Evolutionary conservation across 305 asterid genomes (phyloP).

Genomic region (Solanum hybrid): DNA sequence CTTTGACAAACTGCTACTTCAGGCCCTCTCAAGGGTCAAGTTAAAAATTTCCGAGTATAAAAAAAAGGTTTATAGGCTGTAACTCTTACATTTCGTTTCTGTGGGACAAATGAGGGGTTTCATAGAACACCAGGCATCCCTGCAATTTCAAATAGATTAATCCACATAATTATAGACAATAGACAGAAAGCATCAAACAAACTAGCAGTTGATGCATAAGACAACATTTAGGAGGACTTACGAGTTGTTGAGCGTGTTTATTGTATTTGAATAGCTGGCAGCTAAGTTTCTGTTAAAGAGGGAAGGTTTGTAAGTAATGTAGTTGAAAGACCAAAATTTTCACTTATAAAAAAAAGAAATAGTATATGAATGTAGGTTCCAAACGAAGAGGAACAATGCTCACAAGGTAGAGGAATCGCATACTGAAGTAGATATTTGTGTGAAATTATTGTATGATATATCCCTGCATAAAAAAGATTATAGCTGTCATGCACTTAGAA

Average conservation of each 20-base stretch:
- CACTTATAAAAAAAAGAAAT: background rate
- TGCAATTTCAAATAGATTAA: constrained; percentile 2
- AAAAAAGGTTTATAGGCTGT: background rate
- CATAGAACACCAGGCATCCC: constrained; percentile 58
- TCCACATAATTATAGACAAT: background rate
- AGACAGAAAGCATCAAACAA: background rate
- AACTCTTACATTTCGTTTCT: constrained; percentile 32
- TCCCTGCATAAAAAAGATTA: constrained; percentile 48
- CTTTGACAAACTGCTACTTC: background rate
- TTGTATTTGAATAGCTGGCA: constrained; percentile 52
- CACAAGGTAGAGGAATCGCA: constrained; percentile 49
- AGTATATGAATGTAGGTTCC: background rate
- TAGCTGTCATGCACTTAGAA: background rate
- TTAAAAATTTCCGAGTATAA: background rate
- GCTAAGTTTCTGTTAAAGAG: constrained; percentile 55
- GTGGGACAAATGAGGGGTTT: constrained; percentile 61
- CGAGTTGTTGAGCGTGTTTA: constrained; percentile 27
- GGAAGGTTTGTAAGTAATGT: constrained; percentile 4
- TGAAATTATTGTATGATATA: constrained; percentile 81
- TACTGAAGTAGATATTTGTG: constrained; percentile 16
- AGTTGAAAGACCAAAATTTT: background rate
- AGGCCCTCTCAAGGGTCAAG: background rate
- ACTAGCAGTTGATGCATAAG: background rate
- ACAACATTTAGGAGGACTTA: constrained; percentile 28
- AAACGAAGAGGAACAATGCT: constrained; percentile 10